Evolutionary conservation across 1,284 basidiomycete species (phyloP), one percentile per base, ranked within the genome.

Genomic region (Fomitopsis betulina): DNA sequence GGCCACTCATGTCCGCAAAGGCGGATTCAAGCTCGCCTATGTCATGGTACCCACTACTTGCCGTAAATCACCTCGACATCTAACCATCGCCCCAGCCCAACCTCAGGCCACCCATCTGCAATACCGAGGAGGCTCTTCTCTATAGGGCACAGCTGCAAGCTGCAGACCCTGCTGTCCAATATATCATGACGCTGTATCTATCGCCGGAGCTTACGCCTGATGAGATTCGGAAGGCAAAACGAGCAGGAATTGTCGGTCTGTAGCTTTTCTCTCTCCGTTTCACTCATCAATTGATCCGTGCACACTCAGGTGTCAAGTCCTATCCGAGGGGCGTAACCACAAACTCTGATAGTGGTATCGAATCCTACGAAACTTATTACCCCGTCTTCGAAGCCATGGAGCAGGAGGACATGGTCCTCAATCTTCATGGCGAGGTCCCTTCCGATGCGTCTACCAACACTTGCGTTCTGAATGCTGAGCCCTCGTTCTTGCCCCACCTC

Each of bases 261-360:
- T 67, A 33, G 49, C 55, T 37, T 58, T 57, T 8, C 38, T 52
- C 53, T 38, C 57, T 33, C 54, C 30, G 49, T 37, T 37, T 15
- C 35, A 37, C 49, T 19, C 47, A 50, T 30, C 32, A 43, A 32
- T 38, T 32, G 45, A 45, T 37, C 57, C 39, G 58, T 55, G 56
- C 55, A 43, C 45, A 57, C 25, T 3, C 53, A 87, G 96, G 97
- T 40, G 94, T 99, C 66, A 99, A 99, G 76, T 95, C 92, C 25
- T 99, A 99, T 72, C 97, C 97, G 51, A 83, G 94, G 63, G 97
- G 97, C 13, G 97, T 99, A 1, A 99, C 97, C 9, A 99, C 97
- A 54, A 98, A 98, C 75, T 97, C 94, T 37, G 94, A 96, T 61
- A 88, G 92, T 42, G 97, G 97, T 10, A 98, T 99, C 66, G 96